phyloP scores from a whole-genome alignment of 495 filamentous ascomycete species.

The Neurospora sp. region DNA sequence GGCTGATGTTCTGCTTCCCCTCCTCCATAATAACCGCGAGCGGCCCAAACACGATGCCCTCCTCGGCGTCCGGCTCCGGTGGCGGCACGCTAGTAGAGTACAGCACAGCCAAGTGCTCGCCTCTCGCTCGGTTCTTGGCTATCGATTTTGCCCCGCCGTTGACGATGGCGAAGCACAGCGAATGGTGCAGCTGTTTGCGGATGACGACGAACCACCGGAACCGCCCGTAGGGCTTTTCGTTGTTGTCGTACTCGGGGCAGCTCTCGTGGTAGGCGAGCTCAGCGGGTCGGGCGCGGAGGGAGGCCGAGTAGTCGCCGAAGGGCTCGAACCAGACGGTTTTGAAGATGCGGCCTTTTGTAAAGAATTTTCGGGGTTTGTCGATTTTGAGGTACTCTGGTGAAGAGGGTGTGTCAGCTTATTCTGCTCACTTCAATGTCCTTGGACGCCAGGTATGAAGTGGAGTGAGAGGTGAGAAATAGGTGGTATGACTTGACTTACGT shows the following conservation, averaged over 20 bases:
- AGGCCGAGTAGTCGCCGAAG: neutral
- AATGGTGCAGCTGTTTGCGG: slow-evolving; percentile 16
- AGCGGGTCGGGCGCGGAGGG: neutral
- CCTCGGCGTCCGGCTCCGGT: slow-evolving; percentile 12
- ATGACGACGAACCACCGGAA: slow-evolving; percentile 28
- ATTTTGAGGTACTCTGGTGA: slow-evolving; percentile 13
- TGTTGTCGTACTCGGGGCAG: slow-evolving; percentile 10
- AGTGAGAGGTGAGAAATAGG: neutral
- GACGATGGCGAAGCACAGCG: slow-evolving; percentile 25
- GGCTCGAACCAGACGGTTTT: slow-evolving; percentile 26
- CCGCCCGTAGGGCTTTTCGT: slow-evolving; percentile 11
- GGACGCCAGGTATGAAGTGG: too few relatives aligned
- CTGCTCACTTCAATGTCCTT: neutral
- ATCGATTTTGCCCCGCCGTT: slow-evolving; percentile 6
- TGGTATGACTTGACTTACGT: neutral
- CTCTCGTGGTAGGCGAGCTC: slow-evolving; percentile 10
- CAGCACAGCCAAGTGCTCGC: slow-evolving; percentile 20
- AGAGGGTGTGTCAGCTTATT: neutral
- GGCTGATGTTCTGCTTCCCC: slow-evolving; percentile 18
- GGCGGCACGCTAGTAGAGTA: slow-evolving; percentile 12
- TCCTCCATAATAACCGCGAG: slow-evolving; percentile 24
- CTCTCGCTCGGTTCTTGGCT: slow-evolving; percentile 1
- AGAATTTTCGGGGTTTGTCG: slow-evolving; percentile 32
- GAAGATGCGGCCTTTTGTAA: slow-evolving; percentile 26
- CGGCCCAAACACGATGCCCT: slow-evolving; percentile 15